Conservation (phyloP, 345 rosid species). For the Eucalyptus tenuipes region DNA sequence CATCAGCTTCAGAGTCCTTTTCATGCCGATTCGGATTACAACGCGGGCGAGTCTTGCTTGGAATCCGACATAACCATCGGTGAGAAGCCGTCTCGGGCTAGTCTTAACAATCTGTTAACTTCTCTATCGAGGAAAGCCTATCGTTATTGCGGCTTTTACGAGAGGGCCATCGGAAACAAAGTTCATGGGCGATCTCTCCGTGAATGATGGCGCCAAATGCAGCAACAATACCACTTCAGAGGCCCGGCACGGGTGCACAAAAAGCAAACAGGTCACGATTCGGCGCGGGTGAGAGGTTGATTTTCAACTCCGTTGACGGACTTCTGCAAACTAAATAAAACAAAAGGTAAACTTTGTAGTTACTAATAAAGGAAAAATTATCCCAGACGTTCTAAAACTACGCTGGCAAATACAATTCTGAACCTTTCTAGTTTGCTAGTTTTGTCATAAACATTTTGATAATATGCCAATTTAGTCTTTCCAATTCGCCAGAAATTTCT, state of each 20-base stretch:
- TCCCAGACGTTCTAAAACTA: too few relatives aligned
- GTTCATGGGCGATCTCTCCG: not conserved
- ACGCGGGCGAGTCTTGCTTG: not conserved
- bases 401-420: accelerated
- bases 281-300: not conserved
- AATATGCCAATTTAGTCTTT: too few relatives aligned
- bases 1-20: not conserved
- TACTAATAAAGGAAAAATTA: not conserved
- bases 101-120: not conserved
- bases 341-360: not conserved
- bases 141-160: not conserved
- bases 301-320: not conserved
- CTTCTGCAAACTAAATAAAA: not conserved
- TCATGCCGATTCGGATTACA: not conserved
- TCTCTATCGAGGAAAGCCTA: not conserved
- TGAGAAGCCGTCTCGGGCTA: not conserved
- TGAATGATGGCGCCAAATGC: not conserved
- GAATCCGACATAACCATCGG: not conserved
- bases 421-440: too few relatives aligned
- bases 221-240: not conserved
- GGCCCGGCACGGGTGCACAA: not conserved
- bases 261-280: not conserved
- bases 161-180: not conserved
- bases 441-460: too few relatives aligned
- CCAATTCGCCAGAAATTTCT: accelerated